Base-by-base conservation (phyloP, 345 rosid species). In the Lepidium aucheri region DNA sequence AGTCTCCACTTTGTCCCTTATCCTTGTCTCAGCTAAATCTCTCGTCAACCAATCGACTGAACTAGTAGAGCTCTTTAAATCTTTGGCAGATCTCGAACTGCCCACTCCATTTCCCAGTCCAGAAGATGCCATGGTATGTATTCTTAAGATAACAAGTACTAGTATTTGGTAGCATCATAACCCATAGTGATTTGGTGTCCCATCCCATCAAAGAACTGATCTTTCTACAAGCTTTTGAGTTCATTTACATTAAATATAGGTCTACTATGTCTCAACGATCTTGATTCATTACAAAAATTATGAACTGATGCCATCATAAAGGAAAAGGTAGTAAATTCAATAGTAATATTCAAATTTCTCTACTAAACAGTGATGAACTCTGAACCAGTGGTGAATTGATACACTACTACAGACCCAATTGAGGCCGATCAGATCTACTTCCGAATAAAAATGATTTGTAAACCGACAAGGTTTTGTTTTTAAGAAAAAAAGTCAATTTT, bases 41-140 rank as follows among this genome's bases (percentile, higher is more conserved):
- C 96, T 84, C 20, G 94, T 93, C 66, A 93, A 84, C 97, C 96
- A 90, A 70, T 93, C 98, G 28, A 93, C 87, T 0, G 97, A 93
- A 78, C 95, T 88, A n/a, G 97, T 88, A 33, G 98, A 88, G 70
- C 79, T 82, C 78, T 88, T 93, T 69, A 80, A 82, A 46, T 84
- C 97, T 81, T 90, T 90, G 69, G 74, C 77, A 17, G 96, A 85
- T 80, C 95, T 93, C 42, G 97, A 94, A 77, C 89, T 94, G 72
- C 99, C 99, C 56, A 85, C 97, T 54, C 96, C 97, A 73, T 94
- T 85, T 40, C 96, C 96, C 46, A 85, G 57, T 78, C 88, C 85
- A 63, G 96, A 90, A 63, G 96, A 88, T 43, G 97, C 84, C 99
- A 94, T 94, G 18, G 58, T 55, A 53, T 65, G 58, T 73, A 36